Evolutionary conservation across 768 basidiomycete genomes (phyloP), one percentile per base, ranked within the genome.

Genomic region (Polyporus arcularius): DNA sequence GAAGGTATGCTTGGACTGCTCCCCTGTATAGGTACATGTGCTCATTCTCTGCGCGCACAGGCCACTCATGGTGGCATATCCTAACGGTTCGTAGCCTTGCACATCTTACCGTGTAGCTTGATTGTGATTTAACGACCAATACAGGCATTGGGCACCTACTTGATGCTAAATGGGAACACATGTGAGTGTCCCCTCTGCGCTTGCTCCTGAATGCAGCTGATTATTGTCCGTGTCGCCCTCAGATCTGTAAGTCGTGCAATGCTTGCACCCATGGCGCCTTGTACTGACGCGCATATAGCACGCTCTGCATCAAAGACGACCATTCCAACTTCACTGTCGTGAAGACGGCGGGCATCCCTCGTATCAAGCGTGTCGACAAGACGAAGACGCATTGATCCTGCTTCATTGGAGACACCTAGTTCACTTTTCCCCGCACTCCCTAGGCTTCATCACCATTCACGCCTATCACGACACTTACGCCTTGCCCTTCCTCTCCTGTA

Each of bases 1-100:
- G 88, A 90, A 76, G 87, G 85, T 78, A 60, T 21, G 71, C 55
- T 2, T 40, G n/a, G 9, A 26, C 8, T 42, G 56, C 61, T 35
- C 9, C 21, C 40, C 35, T n/a, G 18, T 18, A 11, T 31, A 15
- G n/a, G 51, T 8, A 12, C 35, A 49, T 9, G 26, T 57, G 54
- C 51, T 40, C 31, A 51, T 59, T 45, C 45, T 42, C 32, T 52
- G 26, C 18, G 46, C 39, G 51, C 39, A 9, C 56, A 85, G 85
- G 87, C 11, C 88, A 90, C 65, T 82, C 87, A 11, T 89, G 87
- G 87, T 90, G 87, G 87, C 88, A 89, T 73, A 65, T 88, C 32
- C 72, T 89, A 15, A 88, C 87, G 14, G 86, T 85, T 61, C 64
- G 82, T 61, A 2, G 40, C 35, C 16, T 35, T 28, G 45, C 12